phyloP scores from a whole-genome alignment of 352 stramenopile genomes.

The Phytophthora meadii region DNA sequence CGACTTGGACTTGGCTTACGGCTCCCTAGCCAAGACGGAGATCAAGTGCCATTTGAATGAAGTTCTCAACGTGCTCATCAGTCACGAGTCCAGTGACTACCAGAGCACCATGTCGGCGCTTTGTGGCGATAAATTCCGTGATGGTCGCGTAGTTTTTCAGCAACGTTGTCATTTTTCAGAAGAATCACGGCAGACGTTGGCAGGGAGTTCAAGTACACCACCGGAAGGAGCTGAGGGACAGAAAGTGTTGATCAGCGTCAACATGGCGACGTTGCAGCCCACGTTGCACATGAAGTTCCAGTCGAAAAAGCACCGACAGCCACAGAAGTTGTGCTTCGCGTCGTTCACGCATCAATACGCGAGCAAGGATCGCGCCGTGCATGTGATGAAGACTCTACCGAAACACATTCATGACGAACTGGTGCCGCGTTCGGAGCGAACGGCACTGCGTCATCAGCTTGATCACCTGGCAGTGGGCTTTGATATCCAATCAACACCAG shows the following conservation, averaged over 20 bases:
- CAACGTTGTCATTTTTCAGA: conserved; percentile 45
- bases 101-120: conserved; percentile 47
- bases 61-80: conserved; percentile 41
- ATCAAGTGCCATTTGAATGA: conserved; percentile 61
- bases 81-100: conserved; percentile 43
- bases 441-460: conserved; percentile 52
- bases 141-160: conserved; percentile 48
- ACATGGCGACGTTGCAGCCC: conserved; percentile 37
- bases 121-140: conserved; percentile 46
- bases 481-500: conserved; percentile 50
- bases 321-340: conserved; percentile 53
- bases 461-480: conserved; percentile 66
- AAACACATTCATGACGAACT: conserved; percentile 63
- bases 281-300: conserved; percentile 36
- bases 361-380: conserved; percentile 51
- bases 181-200: conserved; percentile 33
- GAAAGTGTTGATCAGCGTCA: conserved; percentile 43
- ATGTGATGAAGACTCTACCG: conserved; percentile 72
- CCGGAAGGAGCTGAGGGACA: conserved; percentile 12
- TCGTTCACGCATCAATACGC: conserved; percentile 55
- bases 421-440: conserved; percentile 45
- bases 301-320: conserved; percentile 39
- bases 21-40: conserved; percentile 50
- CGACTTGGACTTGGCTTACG: conserved; percentile 56
- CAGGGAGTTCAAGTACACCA: conserved; percentile 3